phyloP scores from a whole-genome alignment of 164 flowering plant genomes.

The Chloranthus sessilifolius region DNA sequence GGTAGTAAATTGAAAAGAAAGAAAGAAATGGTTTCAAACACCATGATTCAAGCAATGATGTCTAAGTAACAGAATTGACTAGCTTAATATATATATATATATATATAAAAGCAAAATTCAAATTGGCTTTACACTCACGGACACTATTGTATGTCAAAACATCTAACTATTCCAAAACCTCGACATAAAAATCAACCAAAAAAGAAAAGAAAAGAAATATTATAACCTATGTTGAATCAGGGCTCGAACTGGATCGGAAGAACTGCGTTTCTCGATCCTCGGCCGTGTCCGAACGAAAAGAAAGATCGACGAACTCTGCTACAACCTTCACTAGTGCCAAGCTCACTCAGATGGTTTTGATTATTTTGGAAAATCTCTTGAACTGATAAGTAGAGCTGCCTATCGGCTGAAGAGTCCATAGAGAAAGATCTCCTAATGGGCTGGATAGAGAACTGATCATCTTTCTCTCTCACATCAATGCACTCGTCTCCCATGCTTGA shows the following conservation, averaged over 20 bases:
- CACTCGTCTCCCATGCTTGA: conserved; percentile 88
- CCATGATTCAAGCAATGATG: conserved; percentile 26
- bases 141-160: conserved; percentile 1
- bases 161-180: conserved; percentile 1
- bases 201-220: conserved; percentile 4
- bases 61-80: conserved; percentile 19
- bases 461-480: conserved; percentile 54
- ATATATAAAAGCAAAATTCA: conserved; percentile 12
- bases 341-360: conserved; percentile 28
- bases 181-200: not conserved
- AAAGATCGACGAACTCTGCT: conserved; percentile 49
- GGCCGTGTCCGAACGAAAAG: conserved; percentile 68
- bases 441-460: conserved; percentile 48
- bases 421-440: conserved; percentile 86
- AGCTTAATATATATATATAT: conserved; percentile 8
- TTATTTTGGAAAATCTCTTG: conserved; percentile 50
- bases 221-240: conserved; percentile 3
- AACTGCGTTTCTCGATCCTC: conserved; percentile 61
- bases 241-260: conserved; percentile 53
- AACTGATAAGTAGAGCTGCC: conserved; percentile 53
- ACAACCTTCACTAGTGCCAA: conserved; percentile 31
- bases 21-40: too few relatives aligned
- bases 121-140: conserved; percentile 13
- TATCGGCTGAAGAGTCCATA: conserved; percentile 75
- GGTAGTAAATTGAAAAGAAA: too few relatives aligned